phyloP scores from a whole-genome alignment of 306 rosid genomes.

The Trifolium repens region DNA sequence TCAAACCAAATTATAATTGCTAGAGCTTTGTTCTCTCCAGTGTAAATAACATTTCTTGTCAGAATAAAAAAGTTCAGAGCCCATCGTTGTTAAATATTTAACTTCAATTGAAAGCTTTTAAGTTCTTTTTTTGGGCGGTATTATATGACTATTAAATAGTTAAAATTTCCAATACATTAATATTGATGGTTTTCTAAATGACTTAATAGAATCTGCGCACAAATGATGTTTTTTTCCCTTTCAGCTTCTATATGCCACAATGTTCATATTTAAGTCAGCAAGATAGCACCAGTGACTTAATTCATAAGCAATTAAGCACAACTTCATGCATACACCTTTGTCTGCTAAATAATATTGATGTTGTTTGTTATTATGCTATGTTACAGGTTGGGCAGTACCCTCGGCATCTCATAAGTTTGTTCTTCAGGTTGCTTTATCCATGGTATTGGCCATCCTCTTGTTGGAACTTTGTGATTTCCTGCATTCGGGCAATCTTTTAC shows the following conservation, averaged over 20 bases:
- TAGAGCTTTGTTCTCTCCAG: background rate
- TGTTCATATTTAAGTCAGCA: too few relatives aligned
- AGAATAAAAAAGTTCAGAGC: background rate
- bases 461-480: conserved; percentile 72
- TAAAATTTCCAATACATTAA: conserved; percentile 1
- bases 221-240: background rate
- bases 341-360: background rate
- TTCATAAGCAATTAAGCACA: background rate
- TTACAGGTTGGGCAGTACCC: conserved; percentile 90
- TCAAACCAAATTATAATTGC: background rate
- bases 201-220: background rate
- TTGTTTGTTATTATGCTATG: conserved; percentile 2
- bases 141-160: background rate
- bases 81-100: background rate
- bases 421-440: conserved; percentile 93
- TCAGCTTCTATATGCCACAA: background rate
- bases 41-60: background rate
- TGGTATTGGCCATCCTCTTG: conserved; percentile 99
- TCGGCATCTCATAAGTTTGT: conserved; percentile 90
- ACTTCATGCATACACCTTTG: background rate
- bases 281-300: too few relatives aligned
- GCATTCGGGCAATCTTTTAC: conserved; percentile 59
- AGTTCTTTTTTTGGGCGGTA: background rate
- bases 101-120: background rate
- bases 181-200: conserved; percentile 2